Evolutionary conservation across 257 asterid species (phyloP), one percentile per base, ranked within the genome.

Genomic region (Nicotiana sylvestris): DNA sequence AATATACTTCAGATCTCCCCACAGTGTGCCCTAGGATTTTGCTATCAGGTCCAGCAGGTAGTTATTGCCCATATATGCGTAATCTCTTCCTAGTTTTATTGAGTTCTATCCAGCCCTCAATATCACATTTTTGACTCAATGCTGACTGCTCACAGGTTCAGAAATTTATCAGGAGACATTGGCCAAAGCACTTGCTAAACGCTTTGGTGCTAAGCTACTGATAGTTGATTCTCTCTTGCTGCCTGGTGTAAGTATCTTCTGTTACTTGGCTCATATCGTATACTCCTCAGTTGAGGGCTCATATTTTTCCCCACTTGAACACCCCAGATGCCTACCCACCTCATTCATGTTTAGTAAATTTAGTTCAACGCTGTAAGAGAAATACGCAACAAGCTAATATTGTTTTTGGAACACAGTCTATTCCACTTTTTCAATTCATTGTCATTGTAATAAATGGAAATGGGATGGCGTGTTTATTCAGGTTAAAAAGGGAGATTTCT

Each of bases 41-140:
- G 81, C 88, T 95, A 87, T 93, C 97, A 9, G 99, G 98, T 64
- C 99, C 98, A 64, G 91, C 88, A 89, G 98, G 99, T 95, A 84
- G 82, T 85, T 76, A 29, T 39, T 16, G 64, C 29, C 18, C 80
- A 51, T 51, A 27, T 61, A 21, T 9, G 33, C 6, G 6, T 25
- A 76, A 29, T 51, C 43, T 13, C 62, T 74, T 49, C 15, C 79
- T 49, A 27, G 62, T 27, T 74, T 49, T 74, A 33, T 25, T 74
- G 27, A 25, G 62, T 49, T 25, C 25, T 46, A 74, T 74, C 61
- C 39, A 12, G 79, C 43, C 72, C 60, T 57, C 25, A 46, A 13
- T 57, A 53, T n/a, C 82, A 13, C 61, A 25, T 46, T 70, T 61
- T 32, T 69, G 82, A 12, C 32, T 69, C 29, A 30, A 35, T 35